Base-by-base conservation (phyloP, 2,329 filamentous ascomycete genomes). In the Pseudopyricularia javanii region DNA sequence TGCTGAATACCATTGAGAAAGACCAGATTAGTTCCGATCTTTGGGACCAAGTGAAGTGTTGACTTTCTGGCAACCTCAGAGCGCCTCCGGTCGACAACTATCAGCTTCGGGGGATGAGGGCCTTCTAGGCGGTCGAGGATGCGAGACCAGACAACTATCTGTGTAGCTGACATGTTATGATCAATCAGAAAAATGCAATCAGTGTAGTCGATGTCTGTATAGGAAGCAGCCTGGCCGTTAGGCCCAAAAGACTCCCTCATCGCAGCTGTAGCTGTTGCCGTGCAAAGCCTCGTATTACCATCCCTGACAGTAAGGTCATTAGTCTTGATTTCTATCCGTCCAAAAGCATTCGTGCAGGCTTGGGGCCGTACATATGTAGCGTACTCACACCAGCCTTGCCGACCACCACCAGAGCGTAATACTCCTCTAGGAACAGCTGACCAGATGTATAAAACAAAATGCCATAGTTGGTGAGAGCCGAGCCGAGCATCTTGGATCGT, bases 391-490 rank as follows among this genome's bases (percentile, higher is more conserved):
- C 67, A 3, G 63, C 66, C 51, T 70, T 70, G 4, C 67, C 66
- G 11, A 69, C 57, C 48, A 68, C 57, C 2, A 65, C 66, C n/a
- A 69, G 56, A 34, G 64, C 66, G 56, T 68, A 68, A 51, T 68
- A 70, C 53, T 69, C 66, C 53, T 68, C 67, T 9, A 69, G 58
- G 51, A 69, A 66, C 12, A 69, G 55, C 57, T 70, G 66, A 1
- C 67, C 67, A 20, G 59, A 61, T 9, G 67, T 68, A 56, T 69
- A 68, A 54, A 70, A 69, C 3, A 60, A 66, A 51, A 69, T 69
- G 6, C 35, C 20, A 17, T 40, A 17, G 35, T 40, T 40, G 3
- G 35, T 40, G 35, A 40, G 35, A 7, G 26, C 63, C 64, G 59
- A 68, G 67, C 49, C 58, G 28, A 66, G 56, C 7, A 65, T 60